Evolutionary conservation across 352 stramenopile species (phyloP), one percentile per base, ranked within the genome.

Genomic region (Paralagenidium karlingii): DNA sequence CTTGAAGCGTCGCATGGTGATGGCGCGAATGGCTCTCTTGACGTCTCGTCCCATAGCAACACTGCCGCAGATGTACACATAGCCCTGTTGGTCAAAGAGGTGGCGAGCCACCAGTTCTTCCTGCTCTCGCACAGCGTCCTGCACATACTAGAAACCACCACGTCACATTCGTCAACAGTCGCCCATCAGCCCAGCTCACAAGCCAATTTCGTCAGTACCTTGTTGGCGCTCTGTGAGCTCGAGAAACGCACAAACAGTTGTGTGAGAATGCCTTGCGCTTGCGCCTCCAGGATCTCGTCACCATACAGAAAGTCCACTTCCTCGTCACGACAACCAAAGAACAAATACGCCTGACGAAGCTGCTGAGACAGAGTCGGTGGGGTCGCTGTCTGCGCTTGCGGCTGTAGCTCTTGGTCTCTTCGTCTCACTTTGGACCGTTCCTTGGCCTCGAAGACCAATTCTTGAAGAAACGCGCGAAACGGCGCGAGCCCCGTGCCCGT

Each of bases 91-190:
- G 27, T 53, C 39, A 24, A 86, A 41, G 16, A 88, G 31, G 51
- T 86, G 74, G 15, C 58, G 38, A 6, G 51, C 59, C 8, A 91
- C 55, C 9, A 86, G 49, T 33, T 63, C 63, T 25, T 55, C 67
- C 34, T 82, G 53, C 33, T 78, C 69, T 15, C 51, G 21, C 34
- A 91, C 33, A 18, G 55, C 60, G 42, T 86, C 67, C 40, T 88
- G 74, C 10, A 91, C 78, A 25, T 91, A 82, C 64, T 84, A 43
- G 22, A n/a, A n/a, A n/a, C n/a, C n/a, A n/a, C n/a, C n/a, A n/a
- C n/a, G n/a, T n/a, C n/a, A n/a, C n/a, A n/a, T n/a, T n/a, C n/a
- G n/a, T n/a, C n/a, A n/a, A n/a, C n/a, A n/a, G n/a, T n/a, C n/a
- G n/a, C n/a, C n/a, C n/a, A n/a, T n/a, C n/a, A n/a, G n/a, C n/a